Evolutionary conservation across 495 filamentous ascomycete genomes (phyloP), one percentile per base, ranked within the genome.

Genomic region (Penicillium waksmanii): DNA sequence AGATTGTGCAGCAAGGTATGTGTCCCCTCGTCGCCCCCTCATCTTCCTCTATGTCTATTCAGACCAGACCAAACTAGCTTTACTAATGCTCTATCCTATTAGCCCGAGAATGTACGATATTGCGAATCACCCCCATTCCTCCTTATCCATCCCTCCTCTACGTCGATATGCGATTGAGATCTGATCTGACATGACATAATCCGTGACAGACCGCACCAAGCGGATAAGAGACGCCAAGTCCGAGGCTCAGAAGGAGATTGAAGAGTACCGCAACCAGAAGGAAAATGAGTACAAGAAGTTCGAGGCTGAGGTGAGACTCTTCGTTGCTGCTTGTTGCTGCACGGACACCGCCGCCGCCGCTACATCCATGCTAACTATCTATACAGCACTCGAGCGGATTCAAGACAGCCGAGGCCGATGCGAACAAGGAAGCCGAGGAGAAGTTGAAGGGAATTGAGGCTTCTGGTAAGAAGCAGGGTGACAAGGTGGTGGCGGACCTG

Each of bases 161-260:
- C 5, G 34, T 64, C 65, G 21, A 27, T 48, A 53, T 54, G 17
- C 36, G 54, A 18, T 51, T 31, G n/a, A 13, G 51, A 58, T 61
- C 15, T 49, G 27, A 55, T 52, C 52, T 66, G 55, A 57, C 19
- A 11, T 42, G 62, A 27, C 49, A 23, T 23, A 23, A 23, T 12
- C 90, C 86, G 43, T 38, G 36, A 57, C 65, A 97, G 95, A 96
- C 82, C 93, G 95, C 67, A 97, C 95, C 50, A 96, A 97, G 80
- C 85, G 91, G 66, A 93, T 98, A 77, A 96, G 90, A 73, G 95
- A 98, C 73, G 96, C 95, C 54, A 89, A 93, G 69, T 85, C 84
- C 68, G 94, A 98, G 72, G 95, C 95, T 51, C 95, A 98, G 76
- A 97, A 97, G 77, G 93, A 98, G 71, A 96, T 98, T 67, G 96